Base-by-base conservation (phyloP, 768 basidiomycete species). In the Lactarius indigo region DNA sequence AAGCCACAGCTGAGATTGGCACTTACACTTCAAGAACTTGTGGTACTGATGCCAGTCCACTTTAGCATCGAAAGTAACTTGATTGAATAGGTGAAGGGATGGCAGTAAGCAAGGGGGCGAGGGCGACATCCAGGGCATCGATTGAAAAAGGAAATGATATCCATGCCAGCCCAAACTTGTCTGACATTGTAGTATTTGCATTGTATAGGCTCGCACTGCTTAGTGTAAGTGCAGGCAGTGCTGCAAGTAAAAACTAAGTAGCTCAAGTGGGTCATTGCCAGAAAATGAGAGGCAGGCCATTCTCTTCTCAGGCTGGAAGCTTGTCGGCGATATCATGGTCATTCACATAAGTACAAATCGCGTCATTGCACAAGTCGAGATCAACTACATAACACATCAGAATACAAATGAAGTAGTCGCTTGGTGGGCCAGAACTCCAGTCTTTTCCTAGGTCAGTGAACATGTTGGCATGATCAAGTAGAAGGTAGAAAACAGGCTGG, bases 321-420 rank as follows among this genome's bases (percentile, higher is more conserved):
- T 90, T 91, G 79, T 97, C 94, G 59, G 98, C 91, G 74, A 98
- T 93, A 73, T 98, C 98, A 73, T 94, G 94, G 76, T 98, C 96
- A 74, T 98, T 98, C 60, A 91, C 86, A 73, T 92, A 95, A 30
- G 92, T 74, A 71, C 90, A 89, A 58, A 96, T 74, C 66, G 85
- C 83, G 76, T 87, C 96, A 72, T 93, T 86, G 73, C 87, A 81
- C 66, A 98, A 76, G 64, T 87, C 82, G 57, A 97, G 69, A 59
- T 88, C 81, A 69, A 96, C 77, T 20, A 75, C 75, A 76, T 98
- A 98, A 7, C 87, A 73, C 75, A 85, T 93, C 0, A 96, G 96
- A 26, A 94, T 81, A 75, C 95, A 98, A 56, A 87, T 88, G 68
- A 88, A 80, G 74, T 88, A 91, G 73, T 94, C 89, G 39, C 83